phyloP scores from a whole-genome alignment of 1,139 yeast species.

The Candida mesenterica region DNA sequence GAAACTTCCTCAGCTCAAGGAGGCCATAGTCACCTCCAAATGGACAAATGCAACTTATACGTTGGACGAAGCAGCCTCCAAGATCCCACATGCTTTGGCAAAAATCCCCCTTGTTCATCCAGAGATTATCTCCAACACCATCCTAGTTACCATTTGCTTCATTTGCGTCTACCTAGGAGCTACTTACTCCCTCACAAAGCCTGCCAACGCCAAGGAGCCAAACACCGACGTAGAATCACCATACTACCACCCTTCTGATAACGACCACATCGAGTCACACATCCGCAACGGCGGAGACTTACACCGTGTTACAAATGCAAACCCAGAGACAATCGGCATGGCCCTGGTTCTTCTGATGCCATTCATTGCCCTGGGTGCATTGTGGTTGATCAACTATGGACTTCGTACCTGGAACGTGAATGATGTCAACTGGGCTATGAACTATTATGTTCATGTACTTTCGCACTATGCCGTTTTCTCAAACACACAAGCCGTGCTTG shows the following conservation, averaged over 20 bases:
- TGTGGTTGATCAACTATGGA: constrained; percentile 36
- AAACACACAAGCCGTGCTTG: constrained; percentile 4
- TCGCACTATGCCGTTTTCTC: constrained; percentile 3
- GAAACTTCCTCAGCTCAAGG: no score
- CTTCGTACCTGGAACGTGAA: constrained; percentile 25
- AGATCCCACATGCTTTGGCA: background rate
- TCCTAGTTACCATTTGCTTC: constrained; percentile 22
- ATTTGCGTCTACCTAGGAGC: constrained; percentile 28
- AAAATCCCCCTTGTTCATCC: background rate
- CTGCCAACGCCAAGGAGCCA: constrained; percentile 43
- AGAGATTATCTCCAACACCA: constrained; percentile 4
- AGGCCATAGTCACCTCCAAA: background rate
- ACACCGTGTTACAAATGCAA: constrained; percentile 8
- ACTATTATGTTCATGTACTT: constrained; percentile 25
- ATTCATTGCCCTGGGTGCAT: constrained; percentile 32
- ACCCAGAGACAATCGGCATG: constrained; percentile 12
- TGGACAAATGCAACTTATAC: constrained; percentile 1
- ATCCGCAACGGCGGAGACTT: constrained; percentile 19
- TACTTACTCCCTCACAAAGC: constrained; percentile 41
- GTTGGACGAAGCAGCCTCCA: background rate
- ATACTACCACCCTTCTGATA: constrained; percentile 48
- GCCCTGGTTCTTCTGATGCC: constrained; percentile 40
- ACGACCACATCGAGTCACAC: constrained; percentile 28
- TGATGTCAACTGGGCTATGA: constrained; percentile 27
- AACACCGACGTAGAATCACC: constrained; percentile 27